Base-by-base conservation (phyloP, 1,139 yeast species). In the Kodamaea arcana region DNA sequence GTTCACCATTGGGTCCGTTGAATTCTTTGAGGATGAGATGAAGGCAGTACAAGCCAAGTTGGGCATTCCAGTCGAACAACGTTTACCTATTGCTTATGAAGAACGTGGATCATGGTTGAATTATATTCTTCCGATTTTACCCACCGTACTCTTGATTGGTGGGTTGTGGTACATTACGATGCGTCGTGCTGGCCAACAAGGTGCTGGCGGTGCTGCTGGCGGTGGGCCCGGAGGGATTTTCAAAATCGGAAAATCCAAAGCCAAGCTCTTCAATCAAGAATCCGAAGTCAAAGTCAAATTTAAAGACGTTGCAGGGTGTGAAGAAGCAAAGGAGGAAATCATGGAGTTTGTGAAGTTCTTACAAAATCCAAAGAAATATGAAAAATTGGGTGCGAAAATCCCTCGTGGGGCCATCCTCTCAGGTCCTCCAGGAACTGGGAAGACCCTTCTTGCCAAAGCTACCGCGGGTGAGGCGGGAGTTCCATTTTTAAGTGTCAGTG, bases 391-490 rank as follows among this genome's bases (percentile, higher is more conserved):
- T 32, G 94, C 90, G 15, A 81, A 83, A 52, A 83, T 83, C 41
- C 94, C 94, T 30, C 70, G 92, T 57, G 94, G 94, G 52, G 92
- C 92, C 7, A 80, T 83, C 36, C 63, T 83, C 33, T 80, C 88
- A 0, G 94, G 94, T 42, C 87, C 92, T 27, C 94, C 94, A 31
- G 94, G 94, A 65, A 83, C 92, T 4, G 94, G 94, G 74, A 83
- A 83, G 54, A 83, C 94, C 1, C 65, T 83, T 32, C 61, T 83
- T 37, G 92, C 92, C 9, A 83, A 81, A 53, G 92, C 92, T 1
- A 83, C 92, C 22, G 92, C 92, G 6, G 92, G 92, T 51, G 92
- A 83, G 56, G 92, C 92, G 2, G 84, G 83, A 35, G 92, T 83
- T 21, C 90, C 94, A 27, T 83, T 83, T 52, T 76, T 78, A 46